These are phyloP conservation scores for Moesziomyces sp. DNA, from an alignment of 1,284 basidiomycete species.

Conservation along the genomic window DNA sequence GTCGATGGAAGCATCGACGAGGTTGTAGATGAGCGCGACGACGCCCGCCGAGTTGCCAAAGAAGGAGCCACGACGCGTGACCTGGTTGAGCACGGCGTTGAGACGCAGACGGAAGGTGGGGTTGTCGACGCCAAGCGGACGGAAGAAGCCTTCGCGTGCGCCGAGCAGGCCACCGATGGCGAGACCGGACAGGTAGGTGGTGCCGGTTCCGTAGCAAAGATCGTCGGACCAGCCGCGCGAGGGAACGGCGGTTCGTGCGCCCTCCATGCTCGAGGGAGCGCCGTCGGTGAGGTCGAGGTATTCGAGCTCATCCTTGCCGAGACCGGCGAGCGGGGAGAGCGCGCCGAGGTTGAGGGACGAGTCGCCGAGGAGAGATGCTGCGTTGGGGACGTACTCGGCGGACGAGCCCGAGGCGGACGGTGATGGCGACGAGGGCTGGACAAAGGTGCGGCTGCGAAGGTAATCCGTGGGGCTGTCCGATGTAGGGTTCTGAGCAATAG, in stretches of 20 bases:
- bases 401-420: conserved; percentile 20
- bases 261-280: conserved; percentile 62
- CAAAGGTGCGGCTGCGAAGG: conserved; percentile 53
- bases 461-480: conserved; percentile 48
- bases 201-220: conserved; percentile 98
- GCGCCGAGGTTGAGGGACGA: conserved; percentile 84
- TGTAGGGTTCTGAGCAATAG: conserved; percentile 11
- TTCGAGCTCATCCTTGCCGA: conserved; percentile 66
- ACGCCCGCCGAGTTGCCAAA: conserved; percentile 98
- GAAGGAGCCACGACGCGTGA: conserved; percentile 95
- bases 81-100: conserved; percentile 95
- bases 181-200: conserved; percentile 96
- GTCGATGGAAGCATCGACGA: conserved; percentile 93
- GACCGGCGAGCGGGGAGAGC: conserved; percentile 73
- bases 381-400: conserved; percentile 84
- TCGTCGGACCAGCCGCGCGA: conserved; percentile 96
- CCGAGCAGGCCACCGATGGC: conserved; percentile 94
- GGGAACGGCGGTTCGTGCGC: conserved; percentile 66
- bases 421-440: conserved; percentile 32
- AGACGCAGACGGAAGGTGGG: conserved; percentile 81
- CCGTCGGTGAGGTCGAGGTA: conserved; percentile 67
- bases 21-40: conserved; percentile 94
- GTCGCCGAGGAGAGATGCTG: conserved; percentile 86
- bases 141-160: conserved; percentile 88
- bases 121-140: conserved; percentile 75